phyloP scores from a whole-genome alignment of 768 basidiomycete species.

The Termitomyces eurrhizus region DNA sequence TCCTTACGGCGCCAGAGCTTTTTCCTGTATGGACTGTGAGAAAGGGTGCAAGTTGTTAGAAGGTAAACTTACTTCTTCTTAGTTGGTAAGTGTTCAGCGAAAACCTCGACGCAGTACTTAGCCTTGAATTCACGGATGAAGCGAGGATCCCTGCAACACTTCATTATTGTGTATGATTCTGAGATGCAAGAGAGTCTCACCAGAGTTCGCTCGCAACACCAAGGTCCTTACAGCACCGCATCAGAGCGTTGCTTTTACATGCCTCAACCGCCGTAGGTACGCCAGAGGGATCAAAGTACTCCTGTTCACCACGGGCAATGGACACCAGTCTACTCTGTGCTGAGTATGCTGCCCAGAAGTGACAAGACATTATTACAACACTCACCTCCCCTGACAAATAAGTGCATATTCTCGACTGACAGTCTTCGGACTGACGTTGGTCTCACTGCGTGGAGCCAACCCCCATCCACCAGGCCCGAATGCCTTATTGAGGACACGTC shows the following conservation, averaged over 20 bases:
- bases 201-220: constrained; percentile 96
- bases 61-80: constrained; percentile 80
- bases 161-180: neutral
- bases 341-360: neutral
- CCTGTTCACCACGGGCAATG: constrained; percentile 92
- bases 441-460: constrained; percentile 88
- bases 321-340: constrained; percentile 63
- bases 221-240: constrained; percentile 96
- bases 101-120: constrained; percentile 80
- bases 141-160: constrained; percentile 74
- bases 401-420: constrained; percentile 94
- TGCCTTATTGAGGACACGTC: constrained; percentile 85
- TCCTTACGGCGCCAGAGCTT: constrained; percentile 91
- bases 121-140: constrained; percentile 93
- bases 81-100: constrained; percentile 74
- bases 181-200: constrained; percentile 36
- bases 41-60: neutral
- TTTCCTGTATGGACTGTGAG: constrained; percentile 47
- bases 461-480: constrained; percentile 99
- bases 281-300: constrained; percentile 89
- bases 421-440: constrained; percentile 81
- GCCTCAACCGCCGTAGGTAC: constrained; percentile 93
- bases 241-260: constrained; percentile 94
- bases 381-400: constrained; percentile 87
- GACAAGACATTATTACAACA: constrained; percentile 5